Base-by-base conservation (phyloP, 257 asterid genomes). In the Scutellaria minor region DNA sequence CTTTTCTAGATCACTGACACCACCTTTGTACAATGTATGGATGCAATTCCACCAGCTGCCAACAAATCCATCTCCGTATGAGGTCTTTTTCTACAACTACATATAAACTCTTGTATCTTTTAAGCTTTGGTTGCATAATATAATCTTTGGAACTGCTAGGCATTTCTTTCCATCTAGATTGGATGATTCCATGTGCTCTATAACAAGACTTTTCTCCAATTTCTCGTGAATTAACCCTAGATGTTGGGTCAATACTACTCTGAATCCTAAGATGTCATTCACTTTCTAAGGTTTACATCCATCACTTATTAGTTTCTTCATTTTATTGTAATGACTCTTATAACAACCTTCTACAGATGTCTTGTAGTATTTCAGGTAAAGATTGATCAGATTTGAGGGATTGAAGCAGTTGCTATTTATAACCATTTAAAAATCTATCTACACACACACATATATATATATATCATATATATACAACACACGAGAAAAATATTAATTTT, bases 21-120 rank as follows among this genome's bases (percentile, higher is more conserved):
- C 98, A 11, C 97, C 88, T 84, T 91, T 91, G 83, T 88, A 93
- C 58, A 91, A 70, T 5, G 98, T 88, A 80, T 93, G 98, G 98
- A 89, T 20, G 98, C 96, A 15, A 90, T 78, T 58, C 98, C 98
- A 72, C 91, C 97, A 51, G 87, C 92, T 9, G 98, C 98, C 80
- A 85, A 67, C 81, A 79, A 81, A 80, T 93, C 97, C 74, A 93
- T 87, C 79, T 93, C 98, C 98, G 88, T 88, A 62, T 74, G 79
- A 0, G 98, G 98, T 46, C 86, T 84, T 61, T 72, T 77, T 82
- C 78, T 60, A 93, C 90, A 6, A 93, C 92, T 96, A 93, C 86
- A 80, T 93, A 97, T 69, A 93, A 81, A 75, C 98, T 93, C 85
- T 65, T 79, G 71, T 93, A 91, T 58, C 97, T 97, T 64, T 93